Evolutionary conservation across 768 basidiomycete genomes (phyloP).

Genomic region (Leucocoprinus sp.): DNA sequence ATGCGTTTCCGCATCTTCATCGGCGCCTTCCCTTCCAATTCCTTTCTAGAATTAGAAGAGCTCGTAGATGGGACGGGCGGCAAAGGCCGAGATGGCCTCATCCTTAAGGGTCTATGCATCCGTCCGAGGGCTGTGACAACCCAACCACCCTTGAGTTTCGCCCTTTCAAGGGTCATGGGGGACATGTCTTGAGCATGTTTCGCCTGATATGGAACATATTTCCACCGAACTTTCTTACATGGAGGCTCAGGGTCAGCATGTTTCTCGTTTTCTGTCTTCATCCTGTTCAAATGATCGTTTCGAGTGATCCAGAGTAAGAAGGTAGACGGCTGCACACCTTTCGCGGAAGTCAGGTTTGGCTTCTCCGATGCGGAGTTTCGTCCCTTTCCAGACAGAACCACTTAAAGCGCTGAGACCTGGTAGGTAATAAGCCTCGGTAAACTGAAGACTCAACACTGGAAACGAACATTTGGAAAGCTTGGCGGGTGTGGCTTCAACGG

Average conservation of each 20-base stretch:
- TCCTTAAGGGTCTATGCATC: conserved; percentile 56
- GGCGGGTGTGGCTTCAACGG: conserved; percentile 52
- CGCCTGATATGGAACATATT: conserved; percentile 29
- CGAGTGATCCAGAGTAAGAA: conserved; percentile 7
- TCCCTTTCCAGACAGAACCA: conserved; percentile 84
- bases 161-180: conserved; percentile 52
- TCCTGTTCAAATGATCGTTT: conserved; percentile 13
- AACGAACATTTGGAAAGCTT: conserved; percentile 59
- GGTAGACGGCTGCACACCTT: conserved; percentile 33
- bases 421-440: background rate
- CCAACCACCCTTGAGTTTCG: conserved; percentile 51
- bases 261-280: conserved; percentile 21
- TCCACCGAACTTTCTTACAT: conserved; percentile 22
- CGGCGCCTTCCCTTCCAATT: conserved; percentile 10
- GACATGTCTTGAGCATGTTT: conserved; percentile 56
- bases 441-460: background rate
- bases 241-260: conserved; percentile 20
- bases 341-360: conserved; percentile 70
- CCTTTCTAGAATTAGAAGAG: conserved; percentile 8
- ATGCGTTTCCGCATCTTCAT: conserved; percentile 36
- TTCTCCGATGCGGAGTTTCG: conserved; percentile 74
- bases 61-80: conserved; percentile 18
- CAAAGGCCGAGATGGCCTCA: conserved; percentile 63
- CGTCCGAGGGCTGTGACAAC: conserved; percentile 58
- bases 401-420: conserved; percentile 69